Percentiles rank a stretch among this genome's conserved stretches.
These are phyloP conservation scores for Mimosa bimucronata DNA, from an alignment of 306 rosid species.

Conservation along the genomic window DNA sequence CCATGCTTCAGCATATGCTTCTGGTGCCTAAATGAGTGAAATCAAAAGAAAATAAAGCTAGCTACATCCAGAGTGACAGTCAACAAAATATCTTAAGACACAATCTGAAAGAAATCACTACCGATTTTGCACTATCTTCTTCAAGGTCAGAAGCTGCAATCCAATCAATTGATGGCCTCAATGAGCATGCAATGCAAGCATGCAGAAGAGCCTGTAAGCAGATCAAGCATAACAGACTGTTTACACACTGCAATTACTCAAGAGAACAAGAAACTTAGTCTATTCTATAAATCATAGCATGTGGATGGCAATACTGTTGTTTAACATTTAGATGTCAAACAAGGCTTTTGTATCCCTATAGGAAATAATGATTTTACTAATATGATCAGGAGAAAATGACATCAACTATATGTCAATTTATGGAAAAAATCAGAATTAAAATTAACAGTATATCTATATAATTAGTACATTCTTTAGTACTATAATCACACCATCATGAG, in stretches of 20 bases:
- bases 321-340: constrained; percentile 15
- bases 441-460: background rate
- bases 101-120: constrained; percentile 44
- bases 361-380: constrained; percentile 8
- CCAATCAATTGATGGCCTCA: constrained; percentile 94
- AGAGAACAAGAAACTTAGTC: constrained; percentile 2
- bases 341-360: constrained; percentile 26
- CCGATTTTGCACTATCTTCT: constrained; percentile 82
- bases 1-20: constrained; percentile 92
- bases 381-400: constrained; percentile 13
- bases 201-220: constrained; percentile 92
- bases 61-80: constrained; percentile 18
- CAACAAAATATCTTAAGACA: constrained; percentile 33
- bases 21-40: constrained; percentile 72
- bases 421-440: constrained; percentile 9
- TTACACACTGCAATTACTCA: constrained; percentile 23
- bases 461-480: background rate
- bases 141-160: constrained; percentile 99
- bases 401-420: constrained; percentile 11
- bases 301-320: constrained; percentile 12
- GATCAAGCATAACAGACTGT: constrained; percentile 23
- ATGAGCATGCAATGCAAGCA: constrained; percentile 86
- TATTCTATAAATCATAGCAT: background rate
- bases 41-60: constrained; percentile 34
- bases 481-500: constrained; percentile 8